These are phyloP conservation scores for Geranomyces variabilis DNA, from an alignment of 192 early-diverging fungal species.

Conservation along the genomic window DNA sequence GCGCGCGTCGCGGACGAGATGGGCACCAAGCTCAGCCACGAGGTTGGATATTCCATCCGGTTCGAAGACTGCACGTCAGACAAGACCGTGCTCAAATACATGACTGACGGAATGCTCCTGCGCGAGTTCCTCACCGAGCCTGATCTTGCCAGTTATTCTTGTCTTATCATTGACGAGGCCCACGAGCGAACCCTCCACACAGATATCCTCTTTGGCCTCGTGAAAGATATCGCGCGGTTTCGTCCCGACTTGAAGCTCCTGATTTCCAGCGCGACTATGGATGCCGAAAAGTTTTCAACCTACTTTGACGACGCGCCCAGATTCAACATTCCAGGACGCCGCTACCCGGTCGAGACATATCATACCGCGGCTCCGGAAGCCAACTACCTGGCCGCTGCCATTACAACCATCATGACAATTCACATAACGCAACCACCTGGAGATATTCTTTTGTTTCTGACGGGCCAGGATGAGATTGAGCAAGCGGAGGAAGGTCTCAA, in stretches of 20 bases:
- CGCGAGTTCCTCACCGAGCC: constrained; percentile 98
- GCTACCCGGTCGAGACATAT: constrained; percentile 91
- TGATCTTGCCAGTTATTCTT: constrained; percentile 84
- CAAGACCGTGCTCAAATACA: constrained; percentile 94
- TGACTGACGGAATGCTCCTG: constrained; percentile 98
- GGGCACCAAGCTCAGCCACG: constrained; percentile 86
- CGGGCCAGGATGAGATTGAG: constrained; percentile 98
- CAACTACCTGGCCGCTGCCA: constrained; percentile 91
- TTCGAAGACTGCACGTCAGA: constrained; percentile 98
- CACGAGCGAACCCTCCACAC: constrained; percentile 97
- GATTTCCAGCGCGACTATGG: constrained; percentile 97
- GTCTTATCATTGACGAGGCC: constrained; percentile 97
- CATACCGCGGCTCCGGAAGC: constrained; percentile 97
- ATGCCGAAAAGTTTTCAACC: constrained; percentile 92
- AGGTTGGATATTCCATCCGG: constrained; percentile 96
- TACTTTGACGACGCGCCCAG: constrained; percentile 95
- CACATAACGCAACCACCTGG: constrained; percentile 87
- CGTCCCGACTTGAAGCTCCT: constrained; percentile 91
- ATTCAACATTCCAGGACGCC: constrained; percentile 92
- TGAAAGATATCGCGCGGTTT: constrained; percentile 95
- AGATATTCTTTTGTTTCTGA: constrained; percentile 94
- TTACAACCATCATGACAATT: constrained; percentile 91
- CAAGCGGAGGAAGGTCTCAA: constrained; percentile 78
- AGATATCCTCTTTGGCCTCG: constrained; percentile 93
- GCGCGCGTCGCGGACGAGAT: constrained; percentile 97